Base-by-base conservation (phyloP, 805 yeast species). In the Ogataea ganodermae region DNA sequence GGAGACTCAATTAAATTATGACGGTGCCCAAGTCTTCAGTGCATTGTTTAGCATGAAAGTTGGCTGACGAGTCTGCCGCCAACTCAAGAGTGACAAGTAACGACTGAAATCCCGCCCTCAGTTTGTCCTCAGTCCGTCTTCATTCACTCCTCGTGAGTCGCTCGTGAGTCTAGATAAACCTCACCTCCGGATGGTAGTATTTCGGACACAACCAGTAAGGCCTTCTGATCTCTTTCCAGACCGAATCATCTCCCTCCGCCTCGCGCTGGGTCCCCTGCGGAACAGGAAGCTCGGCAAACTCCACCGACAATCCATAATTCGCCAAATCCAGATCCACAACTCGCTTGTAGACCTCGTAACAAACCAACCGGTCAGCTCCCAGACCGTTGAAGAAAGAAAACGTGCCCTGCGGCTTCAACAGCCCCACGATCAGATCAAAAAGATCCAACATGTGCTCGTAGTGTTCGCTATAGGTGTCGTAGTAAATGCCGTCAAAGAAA, bases 361-460 rank as follows among this genome's bases (percentile, higher is more conserved):
- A 79, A 12, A 85, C 73, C 56, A 81, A 77, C 56, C 90, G 71
- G 54, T 86, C 94, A 13, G 91, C 92, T 20, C 94, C 94, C 8
- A 87, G 73, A 0, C 98, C 98, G 60, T 91, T 92, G 75, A 91
- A 91, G 62, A 90, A 91, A 4, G 96, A 89, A 53, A 91, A 90
- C 1, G 81, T 77, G 7, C 97, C 98, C 27, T 80, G 78, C 6
- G 94, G 88, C 62, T 86, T 85, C 55, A 91, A 68, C 42, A 91
- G 69, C 0, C 96, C 97, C 16, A 89, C 95, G 4, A 88, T 75
- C 10, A 77, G 62, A 66, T 92, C 97, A 61, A 85, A 89, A 22
- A 92, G 72, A 42, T 88, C 92, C 39, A 89, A 72, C 94, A 91
- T 86, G 62, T 91, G 97, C 51, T 74, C 74, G 65, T 92, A 91